These are phyloP conservation scores for Funneliformis caledonium DNA, from an alignment of 371 early-diverging fungal genomes.

Conservation along the genomic window DNA sequence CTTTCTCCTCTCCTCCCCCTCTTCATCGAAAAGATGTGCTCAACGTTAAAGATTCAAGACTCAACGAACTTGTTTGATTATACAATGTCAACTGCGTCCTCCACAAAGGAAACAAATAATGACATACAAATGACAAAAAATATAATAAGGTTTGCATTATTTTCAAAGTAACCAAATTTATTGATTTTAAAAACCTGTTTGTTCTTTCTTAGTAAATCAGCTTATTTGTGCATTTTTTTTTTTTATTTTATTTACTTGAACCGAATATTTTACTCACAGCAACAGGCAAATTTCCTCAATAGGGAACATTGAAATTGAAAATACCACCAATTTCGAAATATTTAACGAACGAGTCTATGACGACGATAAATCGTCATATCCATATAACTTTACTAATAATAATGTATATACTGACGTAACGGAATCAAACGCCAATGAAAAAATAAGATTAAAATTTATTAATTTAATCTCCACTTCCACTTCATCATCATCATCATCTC, in stretches of 20 bases:
- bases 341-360: neutral
- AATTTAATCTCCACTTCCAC: neutral
- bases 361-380: neutral
- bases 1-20: no score
- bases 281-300: neutral
- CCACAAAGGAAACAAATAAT: no score
- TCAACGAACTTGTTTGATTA: no score
- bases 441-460: no score
- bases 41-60: no score
- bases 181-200: neutral
- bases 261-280: neutral
- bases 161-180: neutral
- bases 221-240: no score
- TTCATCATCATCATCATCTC: neutral
- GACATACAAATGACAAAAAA: neutral
- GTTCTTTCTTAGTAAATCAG: no score
- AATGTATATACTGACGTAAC: neutral
- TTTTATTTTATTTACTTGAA: neutral
- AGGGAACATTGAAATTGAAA: neutral
- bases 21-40: no score
- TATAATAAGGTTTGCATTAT: neutral
- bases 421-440: neutral
- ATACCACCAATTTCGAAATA: neutral
- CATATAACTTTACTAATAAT: no score
- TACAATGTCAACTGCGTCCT: no score